phyloP scores from a whole-genome alignment of 2,329 filamentous ascomycete genomes.

The Rhynchosporium agropyri region DNA sequence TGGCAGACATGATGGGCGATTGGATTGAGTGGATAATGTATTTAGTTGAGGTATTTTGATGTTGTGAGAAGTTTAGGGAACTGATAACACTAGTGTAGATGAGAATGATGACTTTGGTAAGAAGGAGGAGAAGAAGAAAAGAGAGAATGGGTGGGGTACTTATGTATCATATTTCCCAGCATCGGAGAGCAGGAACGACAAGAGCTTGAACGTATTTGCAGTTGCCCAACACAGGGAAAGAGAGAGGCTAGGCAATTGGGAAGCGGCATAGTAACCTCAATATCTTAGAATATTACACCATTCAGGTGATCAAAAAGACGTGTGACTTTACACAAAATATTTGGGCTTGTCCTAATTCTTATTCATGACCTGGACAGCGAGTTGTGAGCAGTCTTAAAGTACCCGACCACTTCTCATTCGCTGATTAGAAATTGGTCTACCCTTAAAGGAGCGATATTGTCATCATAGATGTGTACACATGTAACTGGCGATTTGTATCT shows the following conservation, averaged over 20 bases:
- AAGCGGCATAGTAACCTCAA: background rate
- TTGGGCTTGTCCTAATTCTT: too few species aligned
- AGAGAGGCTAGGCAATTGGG: slow-evolving; percentile 3
- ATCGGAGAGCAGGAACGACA: slow-evolving; percentile 12
- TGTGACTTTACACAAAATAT: too few species aligned
- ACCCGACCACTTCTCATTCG: background rate
- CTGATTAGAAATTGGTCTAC: slow-evolving; percentile 20
- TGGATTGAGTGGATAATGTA: slow-evolving; percentile 10
- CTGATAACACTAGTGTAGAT: slow-evolving; percentile 3
- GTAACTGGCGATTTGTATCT: slow-evolving; percentile 13
- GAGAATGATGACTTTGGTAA: slow-evolving; percentile 15
- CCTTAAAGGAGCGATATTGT: slow-evolving; percentile 15
- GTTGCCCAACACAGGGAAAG: too few species aligned
- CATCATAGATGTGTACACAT: slow-evolving; percentile 23
- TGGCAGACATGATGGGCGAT: slow-evolving; percentile 36
- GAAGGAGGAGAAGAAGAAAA: slow-evolving; percentile 14
- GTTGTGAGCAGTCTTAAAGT: too few species aligned
- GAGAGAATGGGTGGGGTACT: slow-evolving; percentile 8
- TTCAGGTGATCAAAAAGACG: too few species aligned
- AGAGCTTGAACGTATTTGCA: background rate
- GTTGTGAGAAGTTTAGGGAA: slow-evolving; percentile 11
- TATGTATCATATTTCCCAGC: slow-evolving; percentile 16
- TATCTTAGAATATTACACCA: too few species aligned
- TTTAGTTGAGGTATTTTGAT: background rate
- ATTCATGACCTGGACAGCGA: too few species aligned